phyloP scores from a whole-genome alignment of 2,329 filamentous ascomycete species.

The Exophiala oligosperma region DNA sequence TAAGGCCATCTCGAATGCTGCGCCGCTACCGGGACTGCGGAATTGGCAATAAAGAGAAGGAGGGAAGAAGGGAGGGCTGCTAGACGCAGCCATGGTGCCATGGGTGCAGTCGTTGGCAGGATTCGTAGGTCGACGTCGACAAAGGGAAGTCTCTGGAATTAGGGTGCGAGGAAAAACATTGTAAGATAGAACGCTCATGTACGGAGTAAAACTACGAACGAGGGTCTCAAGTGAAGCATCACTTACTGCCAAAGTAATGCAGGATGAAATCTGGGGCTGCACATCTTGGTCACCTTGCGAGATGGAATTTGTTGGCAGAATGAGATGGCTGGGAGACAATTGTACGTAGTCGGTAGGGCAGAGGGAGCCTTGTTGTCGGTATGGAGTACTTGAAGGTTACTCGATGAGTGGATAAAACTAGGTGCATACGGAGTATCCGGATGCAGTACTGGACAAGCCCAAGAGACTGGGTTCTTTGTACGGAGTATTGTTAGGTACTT shows the following conservation, averaged over 20 bases:
- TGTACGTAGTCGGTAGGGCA: not conserved
- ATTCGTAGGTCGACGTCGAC: too few relatives aligned
- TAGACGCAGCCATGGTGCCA: conserved; percentile 21
- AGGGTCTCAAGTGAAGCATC: not conserved
- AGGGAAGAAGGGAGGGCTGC: conserved; percentile 17
- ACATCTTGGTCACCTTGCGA: not conserved
- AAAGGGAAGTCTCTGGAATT: not conserved
- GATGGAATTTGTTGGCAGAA: conserved; percentile 15
- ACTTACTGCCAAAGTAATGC: not conserved
- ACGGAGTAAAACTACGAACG: not conserved
- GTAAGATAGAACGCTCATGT: not conserved
- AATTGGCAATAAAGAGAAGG: conserved; percentile 13
- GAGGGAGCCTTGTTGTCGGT: too few relatives aligned
- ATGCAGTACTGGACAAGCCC: not conserved
- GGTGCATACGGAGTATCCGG: too few relatives aligned
- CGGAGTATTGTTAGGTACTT: too few relatives aligned
- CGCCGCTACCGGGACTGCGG: not conserved
- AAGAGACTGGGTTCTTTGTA: too few relatives aligned
- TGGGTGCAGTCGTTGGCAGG: not conserved
- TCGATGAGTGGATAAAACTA: too few relatives aligned
- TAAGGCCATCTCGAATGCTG: conserved; percentile 25
- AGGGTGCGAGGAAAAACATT: not conserved
- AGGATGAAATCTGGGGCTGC: not conserved
- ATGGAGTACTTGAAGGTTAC: not conserved
- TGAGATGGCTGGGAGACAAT: conserved; percentile 13